Percentiles rank a stretch among this genome's conserved stretches.
Evolutionary conservation across 164 flowering plant genomes (phyloP).

Genomic region (Vitis rupestris): DNA sequence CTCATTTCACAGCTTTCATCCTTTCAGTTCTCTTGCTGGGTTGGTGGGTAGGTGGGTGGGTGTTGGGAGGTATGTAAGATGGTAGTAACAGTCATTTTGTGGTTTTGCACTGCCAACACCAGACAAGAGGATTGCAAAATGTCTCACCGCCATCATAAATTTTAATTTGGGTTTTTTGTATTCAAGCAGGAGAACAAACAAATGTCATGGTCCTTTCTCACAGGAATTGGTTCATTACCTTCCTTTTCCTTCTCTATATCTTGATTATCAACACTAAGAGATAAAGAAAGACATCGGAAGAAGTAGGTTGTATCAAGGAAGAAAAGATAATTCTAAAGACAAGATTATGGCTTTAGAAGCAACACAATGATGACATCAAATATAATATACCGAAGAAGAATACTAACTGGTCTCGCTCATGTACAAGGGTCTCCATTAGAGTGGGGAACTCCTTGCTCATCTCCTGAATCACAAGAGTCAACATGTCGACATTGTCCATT

Average conservation of each 20-base stretch:
- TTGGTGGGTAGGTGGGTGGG: too few relatives aligned
- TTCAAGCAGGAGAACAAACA: too few relatives aligned
- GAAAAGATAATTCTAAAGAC: neutral
- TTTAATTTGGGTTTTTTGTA: too few relatives aligned
- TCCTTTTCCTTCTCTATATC: neutral
- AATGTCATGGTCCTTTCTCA: neutral
- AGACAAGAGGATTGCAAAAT: too few relatives aligned
- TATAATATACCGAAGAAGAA: conserved; percentile 5
- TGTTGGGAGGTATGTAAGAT: too few relatives aligned
- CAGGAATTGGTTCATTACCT: neutral
- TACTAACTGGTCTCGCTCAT: conserved; percentile 89
- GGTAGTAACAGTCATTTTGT: too few relatives aligned
- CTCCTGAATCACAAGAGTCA: conserved; percentile 90
- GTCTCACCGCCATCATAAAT: too few relatives aligned
- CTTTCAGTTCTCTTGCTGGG: too few relatives aligned
- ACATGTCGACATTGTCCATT: conserved; percentile 87
- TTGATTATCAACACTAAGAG: too few relatives aligned
- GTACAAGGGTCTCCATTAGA: conserved; percentile 87
- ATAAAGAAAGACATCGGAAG: neutral
- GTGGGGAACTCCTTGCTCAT: conserved; percentile 94
- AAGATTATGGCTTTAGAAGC: neutral
- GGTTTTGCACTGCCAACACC: too few relatives aligned
- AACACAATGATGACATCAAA: neutral
- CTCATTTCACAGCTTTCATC: too few relatives aligned
- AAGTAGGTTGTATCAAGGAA: too few relatives aligned